A percentile compares a stretch with the other conserved stretches of the same genome.
Conservation (phyloP, 1,139 yeast genomes). For the Blastobotrys elegans region DNA sequence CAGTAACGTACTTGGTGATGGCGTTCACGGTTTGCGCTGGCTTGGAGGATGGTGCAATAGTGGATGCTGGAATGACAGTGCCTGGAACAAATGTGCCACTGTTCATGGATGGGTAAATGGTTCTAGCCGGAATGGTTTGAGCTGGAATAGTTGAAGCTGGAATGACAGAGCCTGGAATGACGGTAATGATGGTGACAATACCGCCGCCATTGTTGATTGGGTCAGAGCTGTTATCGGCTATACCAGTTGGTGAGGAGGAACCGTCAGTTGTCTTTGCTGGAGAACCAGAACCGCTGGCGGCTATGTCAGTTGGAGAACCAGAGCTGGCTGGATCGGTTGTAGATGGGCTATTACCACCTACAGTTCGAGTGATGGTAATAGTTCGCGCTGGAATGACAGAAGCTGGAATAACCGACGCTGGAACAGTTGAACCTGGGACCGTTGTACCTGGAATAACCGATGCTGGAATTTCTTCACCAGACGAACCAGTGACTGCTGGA, state of each 20-base stretch:
- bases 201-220: neutral
- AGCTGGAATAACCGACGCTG: constrained; percentile 17
- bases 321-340: neutral
- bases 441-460: constrained; percentile 15
- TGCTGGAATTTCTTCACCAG: constrained; percentile 5
- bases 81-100: constrained; percentile 16
- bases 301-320: neutral
- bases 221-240: neutral
- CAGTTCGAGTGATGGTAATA: constrained; percentile 6
- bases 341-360: neutral
- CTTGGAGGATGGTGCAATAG: constrained; percentile 16
- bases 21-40: constrained; percentile 15
- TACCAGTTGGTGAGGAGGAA: neutral
- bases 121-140: neutral
- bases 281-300: neutral
- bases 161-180: constrained; percentile 16
- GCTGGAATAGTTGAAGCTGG: constrained; percentile 18
- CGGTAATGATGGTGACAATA: neutral
- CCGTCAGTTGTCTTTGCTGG: neutral
- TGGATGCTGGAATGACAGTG: constrained; percentile 15
- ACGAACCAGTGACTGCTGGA: constrained; percentile 14
- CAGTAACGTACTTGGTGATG: constrained; percentile 11
- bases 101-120: constrained; percentile 2
- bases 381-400: constrained; percentile 18
- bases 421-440: constrained; percentile 15